These are phyloP conservation scores for Penicillium sp. DNA, from an alignment of 2,329 filamentous ascomycete species.

Conservation along the genomic window DNA sequence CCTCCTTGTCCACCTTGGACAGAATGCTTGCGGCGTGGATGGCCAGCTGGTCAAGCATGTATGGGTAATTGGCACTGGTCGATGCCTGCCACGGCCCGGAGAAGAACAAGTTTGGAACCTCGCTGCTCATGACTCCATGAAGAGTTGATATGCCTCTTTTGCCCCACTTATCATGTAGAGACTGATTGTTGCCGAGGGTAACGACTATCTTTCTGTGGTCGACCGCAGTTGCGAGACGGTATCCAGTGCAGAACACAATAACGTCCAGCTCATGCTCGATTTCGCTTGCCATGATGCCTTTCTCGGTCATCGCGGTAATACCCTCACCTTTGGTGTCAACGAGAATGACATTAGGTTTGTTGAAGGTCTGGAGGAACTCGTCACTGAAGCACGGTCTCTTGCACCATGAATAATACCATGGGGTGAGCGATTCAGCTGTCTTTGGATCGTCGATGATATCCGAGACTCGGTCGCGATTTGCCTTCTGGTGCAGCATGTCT, in stretches of 20 bases:
- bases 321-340: not conserved
- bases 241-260: not conserved
- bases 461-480: not conserved
- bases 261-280: not conserved
- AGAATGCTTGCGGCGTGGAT: conserved; percentile 51
- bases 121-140: conserved; percentile 50
- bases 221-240: not conserved
- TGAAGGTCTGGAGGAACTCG: not conserved
- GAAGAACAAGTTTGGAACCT: conserved; percentile 59
- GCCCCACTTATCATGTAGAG: conserved; percentile 50
- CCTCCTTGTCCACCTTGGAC: conserved; percentile 26
- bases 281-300: not conserved
- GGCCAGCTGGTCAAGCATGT: conserved; percentile 37
- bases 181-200: conserved; percentile 45
- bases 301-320: not conserved
- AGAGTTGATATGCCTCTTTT: conserved; percentile 50
- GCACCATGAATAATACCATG: not conserved
- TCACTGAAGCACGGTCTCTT: not conserved
- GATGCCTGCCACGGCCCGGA: conserved; percentile 46
- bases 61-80: conserved; percentile 42
- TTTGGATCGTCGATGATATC: not conserved
- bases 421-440: not conserved
- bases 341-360: not conserved
- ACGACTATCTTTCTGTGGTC: conserved; percentile 25
- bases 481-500: not conserved